A percentile compares a stretch with the other conserved stretches of the same genome.
Evolutionary conservation across 2,329 filamentous ascomycete genomes (phyloP).

Genomic region (Penicillium sp.): DNA sequence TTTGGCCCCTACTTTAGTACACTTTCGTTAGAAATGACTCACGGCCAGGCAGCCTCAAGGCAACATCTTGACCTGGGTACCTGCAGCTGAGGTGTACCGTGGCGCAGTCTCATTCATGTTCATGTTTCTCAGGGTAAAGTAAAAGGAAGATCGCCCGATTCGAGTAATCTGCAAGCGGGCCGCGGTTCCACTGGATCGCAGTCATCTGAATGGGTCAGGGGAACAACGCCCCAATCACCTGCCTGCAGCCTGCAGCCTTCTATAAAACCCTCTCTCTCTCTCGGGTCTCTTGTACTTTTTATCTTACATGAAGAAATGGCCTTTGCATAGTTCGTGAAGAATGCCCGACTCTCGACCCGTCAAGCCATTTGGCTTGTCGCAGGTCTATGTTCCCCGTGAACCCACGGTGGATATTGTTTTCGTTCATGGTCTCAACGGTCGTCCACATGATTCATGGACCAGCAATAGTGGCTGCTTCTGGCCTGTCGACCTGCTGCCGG

Average conservation of each 20-base stretch:
- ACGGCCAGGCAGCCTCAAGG: constrained; percentile 11
- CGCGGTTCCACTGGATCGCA: neutral
- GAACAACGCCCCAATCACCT: constrained; percentile 11
- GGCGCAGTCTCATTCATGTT: neutral
- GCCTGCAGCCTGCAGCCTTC: constrained; percentile 8
- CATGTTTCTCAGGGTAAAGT: neutral
- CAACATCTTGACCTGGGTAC: constrained; percentile 3
- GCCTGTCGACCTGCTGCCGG: constrained; percentile 64
- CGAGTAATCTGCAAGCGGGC: neutral
- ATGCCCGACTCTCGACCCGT: constrained; percentile 27
- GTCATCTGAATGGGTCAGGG: constrained; percentile 17
- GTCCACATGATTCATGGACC: constrained; percentile 61
- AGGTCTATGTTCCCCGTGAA: constrained; percentile 37
- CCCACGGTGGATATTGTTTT: constrained; percentile 57
- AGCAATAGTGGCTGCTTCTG: constrained; percentile 57
- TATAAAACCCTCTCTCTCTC: constrained; percentile 6
- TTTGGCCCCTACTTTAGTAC: neutral
- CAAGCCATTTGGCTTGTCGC: constrained; percentile 41
- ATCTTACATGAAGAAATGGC: constrained; percentile 2
- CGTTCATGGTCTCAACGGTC: constrained; percentile 66
- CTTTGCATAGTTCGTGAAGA: constrained; percentile 2
- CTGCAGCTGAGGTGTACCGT: constrained; percentile 1
- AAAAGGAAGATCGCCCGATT: neutral
- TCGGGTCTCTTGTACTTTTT: neutral
- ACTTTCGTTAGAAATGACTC: constrained; percentile 1